phyloP scores from a whole-genome alignment of 495 filamentous ascomycete species.

The Margaritispora aquatica region DNA sequence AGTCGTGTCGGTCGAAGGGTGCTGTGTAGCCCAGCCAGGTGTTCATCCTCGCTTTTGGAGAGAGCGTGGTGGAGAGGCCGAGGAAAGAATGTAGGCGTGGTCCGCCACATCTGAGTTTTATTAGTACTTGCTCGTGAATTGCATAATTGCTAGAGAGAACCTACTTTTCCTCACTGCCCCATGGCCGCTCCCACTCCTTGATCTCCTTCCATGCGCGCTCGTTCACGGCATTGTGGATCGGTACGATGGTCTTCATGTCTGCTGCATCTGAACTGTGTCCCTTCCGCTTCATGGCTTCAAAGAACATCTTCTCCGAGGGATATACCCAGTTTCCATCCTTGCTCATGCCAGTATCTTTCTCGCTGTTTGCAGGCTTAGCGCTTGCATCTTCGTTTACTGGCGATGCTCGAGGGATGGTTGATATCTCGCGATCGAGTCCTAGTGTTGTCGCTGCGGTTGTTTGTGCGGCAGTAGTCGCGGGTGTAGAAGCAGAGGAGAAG shows the following conservation, averaged over 20 bases:
- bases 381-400: conserved; percentile 35
- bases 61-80: conserved; percentile 65
- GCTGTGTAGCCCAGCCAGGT: conserved; percentile 77
- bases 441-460: conserved; percentile 24
- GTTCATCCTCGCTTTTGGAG: conserved; percentile 76
- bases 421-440: conserved; percentile 64
- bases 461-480: not conserved
- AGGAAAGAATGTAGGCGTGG: conserved; percentile 80
- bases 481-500: conserved; percentile 7
- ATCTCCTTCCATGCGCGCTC: conserved; percentile 84
- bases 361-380: conserved; percentile 56
- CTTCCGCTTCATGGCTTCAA: conserved; percentile 89
- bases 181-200: conserved; percentile 72
- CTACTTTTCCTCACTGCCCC: conserved; percentile 44
- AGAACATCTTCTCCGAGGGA: conserved; percentile 92
- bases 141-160: not conserved
- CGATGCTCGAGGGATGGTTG: conserved; percentile 64
- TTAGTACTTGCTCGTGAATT: not conserved
- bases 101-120: conserved; percentile 59
- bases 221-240: conserved; percentile 97
- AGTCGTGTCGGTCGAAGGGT: conserved; percentile 96
- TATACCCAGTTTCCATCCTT: conserved; percentile 88
- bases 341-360: conserved; percentile 64
- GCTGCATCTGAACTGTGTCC: conserved; percentile 48
- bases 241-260: conserved; percentile 86